Percentiles rank a stretch among this genome's conserved stretches.
Conservation (phyloP, 495 filamentous ascomycete genomes). For the Usnea hakonensis region DNA sequence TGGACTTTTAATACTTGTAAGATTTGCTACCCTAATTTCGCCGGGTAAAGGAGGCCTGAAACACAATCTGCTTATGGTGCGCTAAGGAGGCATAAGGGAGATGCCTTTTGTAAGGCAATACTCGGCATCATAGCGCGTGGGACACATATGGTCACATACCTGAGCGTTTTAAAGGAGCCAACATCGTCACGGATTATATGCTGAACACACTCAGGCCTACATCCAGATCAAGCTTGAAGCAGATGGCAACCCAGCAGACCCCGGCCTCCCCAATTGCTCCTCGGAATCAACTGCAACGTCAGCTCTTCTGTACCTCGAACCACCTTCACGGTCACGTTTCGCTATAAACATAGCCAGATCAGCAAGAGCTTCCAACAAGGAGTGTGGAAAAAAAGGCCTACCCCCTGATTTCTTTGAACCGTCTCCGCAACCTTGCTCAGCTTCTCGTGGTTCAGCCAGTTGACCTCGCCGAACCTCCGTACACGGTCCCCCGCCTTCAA, state of each 20-base stretch:
- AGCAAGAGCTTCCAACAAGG: slow-evolving; percentile 1
- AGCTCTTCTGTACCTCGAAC: slow-evolving; percentile 53
- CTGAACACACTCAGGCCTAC: too few species aligned
- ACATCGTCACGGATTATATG: too few species aligned
- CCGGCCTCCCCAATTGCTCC: slow-evolving; percentile 77
- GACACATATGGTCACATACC: too few species aligned
- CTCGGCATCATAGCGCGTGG: too few species aligned
- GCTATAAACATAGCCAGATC: slow-evolving; percentile 37
- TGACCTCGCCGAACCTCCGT: slow-evolving; percentile 72
- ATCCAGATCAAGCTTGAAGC: slow-evolving; percentile 55
- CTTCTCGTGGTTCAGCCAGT: slow-evolving; percentile 75
- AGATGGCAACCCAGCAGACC: slow-evolving; percentile 86
- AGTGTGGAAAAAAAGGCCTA: slow-evolving; percentile 45
- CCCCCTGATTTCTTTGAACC: slow-evolving; percentile 83
- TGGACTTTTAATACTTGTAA: too few species aligned
- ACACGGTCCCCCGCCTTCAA: slow-evolving; percentile 77
- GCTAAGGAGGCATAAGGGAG: too few species aligned
- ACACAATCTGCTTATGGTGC: too few species aligned
- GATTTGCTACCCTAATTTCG: too few species aligned
- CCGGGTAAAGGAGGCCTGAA: too few species aligned
- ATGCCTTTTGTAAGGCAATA: too few species aligned
- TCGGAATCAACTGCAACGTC: slow-evolving; percentile 62
- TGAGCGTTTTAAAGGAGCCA: too few species aligned
- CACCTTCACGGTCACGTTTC: slow-evolving; percentile 63
- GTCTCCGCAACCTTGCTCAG: slow-evolving; percentile 75